phyloP scores from a whole-genome alignment of 2,329 filamentous ascomycete species.

The Penicillium hesseltinei region DNA sequence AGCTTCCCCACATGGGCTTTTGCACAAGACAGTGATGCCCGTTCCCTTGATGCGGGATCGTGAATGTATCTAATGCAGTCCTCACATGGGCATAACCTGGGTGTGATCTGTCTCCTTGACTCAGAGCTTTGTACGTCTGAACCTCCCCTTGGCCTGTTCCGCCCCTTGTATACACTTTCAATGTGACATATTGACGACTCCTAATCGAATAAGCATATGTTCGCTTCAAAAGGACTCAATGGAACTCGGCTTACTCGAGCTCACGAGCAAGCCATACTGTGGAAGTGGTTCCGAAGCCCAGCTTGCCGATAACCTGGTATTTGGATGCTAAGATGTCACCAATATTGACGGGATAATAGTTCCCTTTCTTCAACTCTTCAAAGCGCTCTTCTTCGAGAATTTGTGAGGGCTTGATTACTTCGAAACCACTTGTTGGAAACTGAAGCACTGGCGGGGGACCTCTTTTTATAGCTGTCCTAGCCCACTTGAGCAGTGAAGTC shows the following conservation, averaged over 20 bases:
- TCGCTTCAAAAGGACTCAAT: not conserved
- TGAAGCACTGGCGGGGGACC: not conserved
- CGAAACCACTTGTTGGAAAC: not conserved
- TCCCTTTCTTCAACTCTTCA: not conserved
- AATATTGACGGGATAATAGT: not conserved
- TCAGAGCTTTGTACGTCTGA: not conserved
- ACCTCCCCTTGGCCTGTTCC: constrained; percentile 4
- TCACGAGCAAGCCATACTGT: not conserved
- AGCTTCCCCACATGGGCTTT: constrained; percentile 38
- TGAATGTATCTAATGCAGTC: constrained; percentile 24
- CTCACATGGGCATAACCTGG: constrained; percentile 8
- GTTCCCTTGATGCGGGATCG: constrained; percentile 25
- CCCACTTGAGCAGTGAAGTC: not conserved
- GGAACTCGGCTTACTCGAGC: not conserved
- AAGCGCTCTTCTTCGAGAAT: not conserved
- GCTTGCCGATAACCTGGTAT: not conserved
- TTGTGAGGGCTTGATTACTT: not conserved
- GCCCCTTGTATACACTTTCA: constrained; percentile 8
- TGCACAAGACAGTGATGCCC: constrained; percentile 36
- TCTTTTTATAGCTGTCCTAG: not conserved
- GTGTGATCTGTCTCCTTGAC: not conserved
- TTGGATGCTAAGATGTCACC: not conserved
- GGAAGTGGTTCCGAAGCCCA: not conserved
- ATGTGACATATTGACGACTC: constrained; percentile 4
- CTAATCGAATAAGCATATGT: not conserved